A percentile compares a stretch with the other conserved stretches of the same genome.
Evolutionary conservation across 768 basidiomycete species (phyloP).

Genomic region (Mycena olivaceomarginata): DNA sequence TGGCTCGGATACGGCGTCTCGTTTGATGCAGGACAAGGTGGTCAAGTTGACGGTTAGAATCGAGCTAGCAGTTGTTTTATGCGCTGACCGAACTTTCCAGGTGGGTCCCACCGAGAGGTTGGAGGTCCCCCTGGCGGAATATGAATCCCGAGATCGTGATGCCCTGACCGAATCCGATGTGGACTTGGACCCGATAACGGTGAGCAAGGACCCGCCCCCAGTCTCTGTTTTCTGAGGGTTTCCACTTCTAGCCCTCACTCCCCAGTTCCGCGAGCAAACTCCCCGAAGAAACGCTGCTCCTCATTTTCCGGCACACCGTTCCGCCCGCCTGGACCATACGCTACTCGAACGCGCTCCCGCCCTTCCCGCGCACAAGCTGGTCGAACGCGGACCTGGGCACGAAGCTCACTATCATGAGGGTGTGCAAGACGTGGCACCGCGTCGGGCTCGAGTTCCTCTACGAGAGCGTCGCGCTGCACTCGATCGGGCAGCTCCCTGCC

Average conservation of each 20-base stretch:
- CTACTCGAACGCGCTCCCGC: constrained; percentile 36
- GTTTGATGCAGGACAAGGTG: too few species aligned
- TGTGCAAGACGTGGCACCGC: constrained; percentile 52
- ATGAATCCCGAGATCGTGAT: too few species aligned
- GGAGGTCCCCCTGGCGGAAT: too few species aligned
- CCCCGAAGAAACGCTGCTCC: constrained; percentile 43
- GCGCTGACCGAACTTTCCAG: too few species aligned
- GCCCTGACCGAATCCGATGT: too few species aligned
- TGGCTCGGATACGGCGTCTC: too few species aligned
- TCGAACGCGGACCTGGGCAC: constrained; percentile 42
- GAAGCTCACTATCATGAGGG: constrained; percentile 47
- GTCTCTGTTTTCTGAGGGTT: neutral
- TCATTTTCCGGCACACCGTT: constrained; percentile 49
- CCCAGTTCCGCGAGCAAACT: neutral
- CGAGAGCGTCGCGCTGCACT: constrained; percentile 49
- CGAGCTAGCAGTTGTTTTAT: too few species aligned
- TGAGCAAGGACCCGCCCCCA: too few species aligned
- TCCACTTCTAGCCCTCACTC: too few species aligned
- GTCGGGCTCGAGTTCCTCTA: constrained; percentile 51
- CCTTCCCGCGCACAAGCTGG: constrained; percentile 47
- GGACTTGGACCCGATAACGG: too few species aligned
- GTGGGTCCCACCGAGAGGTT: too few species aligned
- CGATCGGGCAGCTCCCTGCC: constrained; percentile 47
- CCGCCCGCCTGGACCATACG: constrained; percentile 50
- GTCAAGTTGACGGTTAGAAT: too few species aligned